These are phyloP conservation scores for Fraxinus dipetala DNA, from an alignment of 305 asterid genomes.

Conservation along the genomic window DNA sequence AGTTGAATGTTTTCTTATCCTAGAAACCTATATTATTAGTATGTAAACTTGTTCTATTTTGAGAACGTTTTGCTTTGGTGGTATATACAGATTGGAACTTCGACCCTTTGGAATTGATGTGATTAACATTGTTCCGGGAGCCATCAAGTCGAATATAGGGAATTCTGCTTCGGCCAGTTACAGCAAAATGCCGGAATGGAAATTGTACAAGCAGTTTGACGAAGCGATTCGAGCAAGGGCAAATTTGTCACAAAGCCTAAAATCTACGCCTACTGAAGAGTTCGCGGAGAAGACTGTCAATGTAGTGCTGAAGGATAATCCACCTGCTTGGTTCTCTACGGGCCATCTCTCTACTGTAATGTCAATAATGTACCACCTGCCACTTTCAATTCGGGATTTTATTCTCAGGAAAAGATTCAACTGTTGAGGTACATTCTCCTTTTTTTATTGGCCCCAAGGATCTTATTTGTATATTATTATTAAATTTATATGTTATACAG, in stretches of 20 bases:
- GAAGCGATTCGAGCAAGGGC: slow-evolving; percentile 71
- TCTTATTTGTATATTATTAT: neutral
- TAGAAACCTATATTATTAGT: neutral
- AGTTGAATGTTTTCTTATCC: neutral
- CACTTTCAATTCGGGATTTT: slow-evolving; percentile 62
- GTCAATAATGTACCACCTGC: slow-evolving; percentile 66
- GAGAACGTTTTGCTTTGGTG: neutral
- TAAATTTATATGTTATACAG: neutral
- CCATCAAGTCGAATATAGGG: slow-evolving; percentile 71
- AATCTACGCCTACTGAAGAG: slow-evolving; percentile 70
- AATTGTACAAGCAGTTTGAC: slow-evolving; percentile 64
- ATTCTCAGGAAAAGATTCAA: slow-evolving; percentile 48
- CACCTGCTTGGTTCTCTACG: slow-evolving; percentile 66
- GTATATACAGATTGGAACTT: slow-evolving; percentile 64
- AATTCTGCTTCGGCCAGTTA: slow-evolving; percentile 50
- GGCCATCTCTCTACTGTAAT: slow-evolving; percentile 61
- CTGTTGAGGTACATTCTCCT: slow-evolving; percentile 27
- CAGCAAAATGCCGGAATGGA: slow-evolving; percentile 82
- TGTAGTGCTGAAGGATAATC: slow-evolving; percentile 61
- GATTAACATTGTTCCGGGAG: slow-evolving; percentile 75
- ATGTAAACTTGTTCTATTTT: neutral
- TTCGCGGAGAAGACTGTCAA: slow-evolving; percentile 75
- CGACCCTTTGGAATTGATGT: slow-evolving; percentile 70
- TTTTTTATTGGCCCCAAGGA: neutral
- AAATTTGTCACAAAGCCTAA: slow-evolving; percentile 44